phyloP scores from a whole-genome alignment of 495 filamentous ascomycete species.

The Penicillium salamii region DNA sequence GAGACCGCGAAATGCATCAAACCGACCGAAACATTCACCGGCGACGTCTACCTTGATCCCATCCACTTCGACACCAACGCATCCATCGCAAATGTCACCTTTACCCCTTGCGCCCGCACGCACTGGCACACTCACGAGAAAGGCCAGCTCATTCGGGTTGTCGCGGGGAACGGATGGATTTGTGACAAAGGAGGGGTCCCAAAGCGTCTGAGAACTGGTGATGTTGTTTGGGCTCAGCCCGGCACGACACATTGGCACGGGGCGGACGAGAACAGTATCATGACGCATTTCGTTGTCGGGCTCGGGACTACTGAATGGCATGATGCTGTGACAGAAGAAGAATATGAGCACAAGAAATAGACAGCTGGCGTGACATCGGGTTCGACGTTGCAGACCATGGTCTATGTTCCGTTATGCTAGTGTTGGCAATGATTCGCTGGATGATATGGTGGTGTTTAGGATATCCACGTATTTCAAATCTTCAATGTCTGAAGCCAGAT shows the following conservation, averaged over 20 bases:
- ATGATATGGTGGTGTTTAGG: constrained; percentile 3
- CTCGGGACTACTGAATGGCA: constrained; percentile 14
- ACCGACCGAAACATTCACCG: constrained; percentile 19
- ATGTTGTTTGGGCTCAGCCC: constrained; percentile 20
- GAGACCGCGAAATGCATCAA: constrained; percentile 4
- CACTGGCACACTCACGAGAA: constrained; percentile 26
- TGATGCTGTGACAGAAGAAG: constrained; percentile 18
- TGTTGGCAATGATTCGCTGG: constrained; percentile 1
- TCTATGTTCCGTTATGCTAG: not conserved
- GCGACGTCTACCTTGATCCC: constrained; percentile 19
- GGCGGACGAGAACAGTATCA: constrained; percentile 16
- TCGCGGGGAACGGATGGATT: constrained; percentile 21
- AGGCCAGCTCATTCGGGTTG: constrained; percentile 18
- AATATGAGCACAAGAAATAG: constrained; percentile 10
- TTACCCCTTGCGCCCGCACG: constrained; percentile 22
- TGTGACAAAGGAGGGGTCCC: constrained; percentile 18
- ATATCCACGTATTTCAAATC: not conserved
- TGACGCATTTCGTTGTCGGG: constrained; percentile 22
- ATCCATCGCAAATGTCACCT: constrained; percentile 18
- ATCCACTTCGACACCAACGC: constrained; percentile 7
- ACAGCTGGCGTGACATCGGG: no score
- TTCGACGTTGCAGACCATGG: no score
- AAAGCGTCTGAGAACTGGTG: constrained; percentile 13
- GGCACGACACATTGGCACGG: constrained; percentile 27
- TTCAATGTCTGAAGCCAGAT: not conserved